A percentile compares a stretch with the other conserved stretches of the same genome.
These are phyloP conservation scores for Penicillium vulpinum DNA, from an alignment of 2,329 filamentous ascomycete species.

Conservation along the genomic window DNA sequence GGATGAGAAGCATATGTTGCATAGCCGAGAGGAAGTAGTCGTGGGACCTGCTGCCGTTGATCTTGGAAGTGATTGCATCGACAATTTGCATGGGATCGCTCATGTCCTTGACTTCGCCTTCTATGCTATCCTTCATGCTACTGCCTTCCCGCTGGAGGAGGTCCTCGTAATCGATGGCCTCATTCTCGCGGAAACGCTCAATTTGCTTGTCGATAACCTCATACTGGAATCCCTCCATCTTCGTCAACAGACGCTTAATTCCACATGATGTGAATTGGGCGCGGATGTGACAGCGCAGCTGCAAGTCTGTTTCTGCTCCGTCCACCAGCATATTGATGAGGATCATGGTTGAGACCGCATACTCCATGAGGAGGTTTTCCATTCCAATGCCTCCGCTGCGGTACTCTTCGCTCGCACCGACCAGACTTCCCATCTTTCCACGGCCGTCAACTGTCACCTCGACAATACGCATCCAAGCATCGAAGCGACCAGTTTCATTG, in stretches of 20 bases:
- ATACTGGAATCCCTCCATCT: conserved; percentile 99
- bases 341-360: conserved; percentile 90
- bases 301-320: conserved; percentile 82
- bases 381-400: conserved; percentile 95
- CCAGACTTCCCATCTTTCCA: conserved; percentile 97
- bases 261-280: conserved; percentile 96
- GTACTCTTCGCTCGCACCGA: conserved; percentile 94
- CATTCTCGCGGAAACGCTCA: conserved; percentile 87
- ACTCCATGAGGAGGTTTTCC: conserved; percentile 99
- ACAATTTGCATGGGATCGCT: conserved; percentile 91
- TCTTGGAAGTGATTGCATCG: conserved; percentile 83
- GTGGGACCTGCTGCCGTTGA: conserved; percentile 79
- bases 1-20: conserved; percentile 90
- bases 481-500: conserved; percentile 91
- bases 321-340: conserved; percentile 97
- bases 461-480: conserved; percentile 97
- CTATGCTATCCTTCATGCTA: conserved; percentile 83
- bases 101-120: conserved; percentile 85
- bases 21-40: conserved; percentile 96
- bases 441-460: conserved; percentile 96
- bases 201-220: conserved; percentile 98
- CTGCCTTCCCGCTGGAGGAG: conserved; percentile 88
- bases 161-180: conserved; percentile 97
- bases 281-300: conserved; percentile 88
- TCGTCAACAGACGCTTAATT: conserved; percentile 87